Conservation (phyloP, 2,329 filamentous ascomycete genomes). For the Fusarium coffeatum region DNA sequence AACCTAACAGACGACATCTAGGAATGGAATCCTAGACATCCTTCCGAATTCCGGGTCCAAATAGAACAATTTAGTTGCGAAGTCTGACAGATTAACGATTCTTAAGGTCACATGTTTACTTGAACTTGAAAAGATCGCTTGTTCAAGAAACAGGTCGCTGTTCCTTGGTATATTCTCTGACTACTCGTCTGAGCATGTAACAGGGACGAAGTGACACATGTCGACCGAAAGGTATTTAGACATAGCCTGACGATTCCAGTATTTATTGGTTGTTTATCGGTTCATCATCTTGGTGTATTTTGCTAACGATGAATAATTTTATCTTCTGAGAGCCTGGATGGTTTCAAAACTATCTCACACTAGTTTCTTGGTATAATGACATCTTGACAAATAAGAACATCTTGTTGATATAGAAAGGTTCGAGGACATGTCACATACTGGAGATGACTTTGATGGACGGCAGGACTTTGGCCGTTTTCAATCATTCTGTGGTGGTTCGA, state of each 20-base stretch:
- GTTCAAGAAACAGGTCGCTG: not conserved
- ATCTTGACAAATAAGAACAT: not conserved
- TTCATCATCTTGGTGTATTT: fast-evolving
- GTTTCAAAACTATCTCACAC: fast-evolving
- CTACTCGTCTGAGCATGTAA: too few species aligned
- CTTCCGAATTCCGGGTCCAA: too few species aligned
- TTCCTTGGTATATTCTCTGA: not conserved
- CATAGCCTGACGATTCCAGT: too few species aligned
- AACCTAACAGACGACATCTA: not conserved
- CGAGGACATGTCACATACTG: fast-evolving
- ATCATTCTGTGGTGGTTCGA: too few species aligned
- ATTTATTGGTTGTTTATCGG: too few species aligned
- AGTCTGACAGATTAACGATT: too few species aligned
- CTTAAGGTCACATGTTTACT: too few species aligned
- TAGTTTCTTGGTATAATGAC: fast-evolving
- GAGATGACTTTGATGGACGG: fast-evolving
- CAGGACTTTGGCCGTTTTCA: too few species aligned
- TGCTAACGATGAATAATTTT: not conserved
- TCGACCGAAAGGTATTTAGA: not conserved
- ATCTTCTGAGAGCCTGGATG: not conserved
- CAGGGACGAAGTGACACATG: not conserved
- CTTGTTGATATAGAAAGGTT: too few species aligned
- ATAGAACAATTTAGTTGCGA: too few species aligned
- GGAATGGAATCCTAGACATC: not conserved
- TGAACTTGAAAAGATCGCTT: too few species aligned